Conservation (phyloP, 768 basidiomycete genomes). For the Boletellus ananas region DNA sequence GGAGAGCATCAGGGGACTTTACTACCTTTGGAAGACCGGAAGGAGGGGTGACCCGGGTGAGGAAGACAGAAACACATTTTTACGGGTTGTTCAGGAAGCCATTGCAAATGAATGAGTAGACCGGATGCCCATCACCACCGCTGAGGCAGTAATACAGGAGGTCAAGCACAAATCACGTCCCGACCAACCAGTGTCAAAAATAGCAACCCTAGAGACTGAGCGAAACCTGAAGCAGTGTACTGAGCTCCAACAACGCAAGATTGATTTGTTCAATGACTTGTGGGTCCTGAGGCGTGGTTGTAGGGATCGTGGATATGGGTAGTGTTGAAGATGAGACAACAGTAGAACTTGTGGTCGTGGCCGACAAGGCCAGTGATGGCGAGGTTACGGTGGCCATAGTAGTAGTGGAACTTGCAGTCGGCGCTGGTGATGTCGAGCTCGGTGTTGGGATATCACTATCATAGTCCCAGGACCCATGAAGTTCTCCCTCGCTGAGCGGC, state of each 20-base stretch:
- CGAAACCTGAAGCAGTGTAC: slow-evolving; percentile 17
- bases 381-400: slow-evolving; percentile 12
- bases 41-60: slow-evolving; percentile 20
- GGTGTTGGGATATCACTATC: slow-evolving; percentile 21
- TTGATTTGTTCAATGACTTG: slow-evolving; percentile 22
- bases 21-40: slow-evolving; percentile 53
- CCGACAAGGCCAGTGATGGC: slow-evolving; percentile 4
- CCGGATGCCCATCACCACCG: background rate
- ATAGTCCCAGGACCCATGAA: slow-evolving; percentile 41
- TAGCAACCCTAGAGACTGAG: slow-evolving; percentile 2
- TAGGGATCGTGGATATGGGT: slow-evolving; percentile 3
- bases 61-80: slow-evolving; percentile 28
- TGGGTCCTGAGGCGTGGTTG: slow-evolving; percentile 17
- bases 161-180: background rate
- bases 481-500: slow-evolving; percentile 28
- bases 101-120: slow-evolving; percentile 16
- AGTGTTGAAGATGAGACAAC: slow-evolving; percentile 8
- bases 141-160: background rate
- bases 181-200: background rate
- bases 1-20: slow-evolving; percentile 53
- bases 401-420: slow-evolving; percentile 19
- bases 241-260: slow-evolving; percentile 25
- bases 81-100: slow-evolving; percentile 34
- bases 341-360: slow-evolving; percentile 8
- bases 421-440: slow-evolving; percentile 17